Conservation (phyloP, 495 filamentous ascomycete species). For the Hypoxylon intermedium region DNA sequence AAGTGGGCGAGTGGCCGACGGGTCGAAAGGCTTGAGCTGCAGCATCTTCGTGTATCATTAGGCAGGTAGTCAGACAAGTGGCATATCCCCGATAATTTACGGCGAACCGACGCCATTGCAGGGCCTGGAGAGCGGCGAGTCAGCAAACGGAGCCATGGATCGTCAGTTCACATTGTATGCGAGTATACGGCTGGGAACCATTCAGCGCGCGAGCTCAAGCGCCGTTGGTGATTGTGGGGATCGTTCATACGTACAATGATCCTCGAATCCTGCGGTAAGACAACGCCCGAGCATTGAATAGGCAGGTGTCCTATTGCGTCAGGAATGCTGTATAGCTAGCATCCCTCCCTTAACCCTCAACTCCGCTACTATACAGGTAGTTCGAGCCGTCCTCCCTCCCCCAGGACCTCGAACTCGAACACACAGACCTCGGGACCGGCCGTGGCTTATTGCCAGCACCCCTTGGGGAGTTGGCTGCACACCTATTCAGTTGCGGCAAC, state of each 20-base stretch:
- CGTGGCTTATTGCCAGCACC: constrained; percentile 4
- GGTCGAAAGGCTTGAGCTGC: not conserved
- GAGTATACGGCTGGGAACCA: constrained; percentile 1
- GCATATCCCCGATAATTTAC: constrained; percentile 2
- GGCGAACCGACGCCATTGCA: constrained; percentile 9
- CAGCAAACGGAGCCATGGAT: constrained; percentile 4
- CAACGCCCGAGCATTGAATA: constrained; percentile 24
- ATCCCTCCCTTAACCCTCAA: not conserved
- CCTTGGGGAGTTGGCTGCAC: not conserved
- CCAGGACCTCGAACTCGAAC: constrained; percentile 5
- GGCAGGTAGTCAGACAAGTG: not conserved
- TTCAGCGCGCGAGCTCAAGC: constrained; percentile 6
- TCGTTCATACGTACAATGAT: constrained; percentile 24
- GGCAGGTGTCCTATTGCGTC: constrained; percentile 21
- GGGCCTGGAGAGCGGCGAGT: constrained; percentile 8
- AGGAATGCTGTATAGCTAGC: constrained; percentile 4
- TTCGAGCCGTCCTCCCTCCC: constrained; percentile 10
- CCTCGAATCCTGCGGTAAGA: constrained; percentile 34
- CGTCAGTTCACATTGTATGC: not conserved
- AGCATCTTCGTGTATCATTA: constrained; percentile 8
- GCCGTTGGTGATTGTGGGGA: constrained; percentile 21
- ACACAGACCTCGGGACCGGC: not conserved
- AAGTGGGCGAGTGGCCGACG: not conserved
- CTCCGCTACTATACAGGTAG: constrained; percentile 3
- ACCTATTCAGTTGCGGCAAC: constrained; percentile 12